Evolutionary conservation across 441 rosid genomes (phyloP).

Genomic region (Viola pubescens): DNA sequence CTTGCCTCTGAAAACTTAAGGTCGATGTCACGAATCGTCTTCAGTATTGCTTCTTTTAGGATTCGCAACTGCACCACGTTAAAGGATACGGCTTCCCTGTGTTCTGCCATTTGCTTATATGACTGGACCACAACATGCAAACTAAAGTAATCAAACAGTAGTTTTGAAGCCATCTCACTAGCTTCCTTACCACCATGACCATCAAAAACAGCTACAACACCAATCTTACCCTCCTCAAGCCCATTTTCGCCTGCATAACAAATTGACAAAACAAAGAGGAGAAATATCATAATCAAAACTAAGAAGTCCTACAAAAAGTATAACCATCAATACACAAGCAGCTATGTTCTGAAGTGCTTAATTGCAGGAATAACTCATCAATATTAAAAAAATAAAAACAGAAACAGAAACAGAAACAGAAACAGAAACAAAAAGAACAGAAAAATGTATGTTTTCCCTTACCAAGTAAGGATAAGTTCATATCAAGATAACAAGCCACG

Average conservation of each 20-base stretch:
- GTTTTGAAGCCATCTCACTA: constrained; percentile 35
- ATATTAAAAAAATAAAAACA: neutral
- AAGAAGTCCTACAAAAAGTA: no score
- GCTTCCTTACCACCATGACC: constrained; percentile 39
- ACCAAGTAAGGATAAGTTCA: constrained; percentile 28
- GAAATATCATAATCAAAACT: no score
- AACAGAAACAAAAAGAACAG: neutral
- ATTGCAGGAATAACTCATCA: no score
- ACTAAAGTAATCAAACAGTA: constrained; percentile 26
- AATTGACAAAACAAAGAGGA: neutral
- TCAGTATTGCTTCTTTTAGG: constrained; percentile 32
- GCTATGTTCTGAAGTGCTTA: no score
- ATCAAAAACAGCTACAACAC: constrained; percentile 33
- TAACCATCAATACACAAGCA: neutral
- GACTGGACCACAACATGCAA: constrained; percentile 14
- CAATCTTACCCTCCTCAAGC: constrained; percentile 20
- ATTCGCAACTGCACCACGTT: constrained; percentile 18
- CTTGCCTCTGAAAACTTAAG: constrained; percentile 31
- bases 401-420: neutral
- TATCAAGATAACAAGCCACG: constrained; percentile 25
- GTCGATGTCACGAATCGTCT: constrained; percentile 34
- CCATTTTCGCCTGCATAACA: constrained; percentile 23
- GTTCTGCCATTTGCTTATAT: constrained; percentile 9
- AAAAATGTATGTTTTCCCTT: no score
- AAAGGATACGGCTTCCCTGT: neutral